phyloP scores from a whole-genome alignment of 371 early-diverging fungal species.

The Rhizopus arrhizus region DNA sequence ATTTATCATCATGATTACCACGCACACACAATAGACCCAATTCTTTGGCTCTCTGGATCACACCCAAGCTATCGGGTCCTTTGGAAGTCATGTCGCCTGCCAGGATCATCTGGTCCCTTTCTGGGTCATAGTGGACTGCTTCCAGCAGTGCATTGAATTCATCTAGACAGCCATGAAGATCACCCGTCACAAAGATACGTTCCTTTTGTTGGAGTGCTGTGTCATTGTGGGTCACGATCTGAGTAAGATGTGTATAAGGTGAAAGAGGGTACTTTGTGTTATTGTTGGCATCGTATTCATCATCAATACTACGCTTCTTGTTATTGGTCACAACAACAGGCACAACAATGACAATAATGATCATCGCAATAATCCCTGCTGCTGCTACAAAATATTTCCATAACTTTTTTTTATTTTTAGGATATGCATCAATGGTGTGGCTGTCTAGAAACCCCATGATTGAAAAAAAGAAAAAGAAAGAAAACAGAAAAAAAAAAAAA shows the following conservation, averaged over 20 bases:
- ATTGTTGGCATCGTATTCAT: too few species aligned
- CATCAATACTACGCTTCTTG: conserved; percentile 3
- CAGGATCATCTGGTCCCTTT: conserved; percentile 60
- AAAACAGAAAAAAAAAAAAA: background rate
- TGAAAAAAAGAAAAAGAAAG: background rate
- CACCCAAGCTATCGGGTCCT: conserved; percentile 69
- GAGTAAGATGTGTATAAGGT: conserved; percentile 45
- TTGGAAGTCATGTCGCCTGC: conserved; percentile 74
- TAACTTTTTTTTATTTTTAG: conserved; percentile 11
- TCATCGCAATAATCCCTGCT: conserved; percentile 27
- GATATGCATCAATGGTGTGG: conserved; percentile 13
- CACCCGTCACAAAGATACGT: conserved; percentile 71
- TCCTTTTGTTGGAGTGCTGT: conserved; percentile 24
- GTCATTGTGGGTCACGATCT: conserved; percentile 24
- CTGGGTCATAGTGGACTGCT: conserved; percentile 42
- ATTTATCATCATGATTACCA: conserved; percentile 81
- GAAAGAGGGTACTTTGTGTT: conserved; percentile 31
- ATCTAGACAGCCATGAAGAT: conserved; percentile 67
- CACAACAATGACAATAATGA: conserved; percentile 38
- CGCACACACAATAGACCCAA: conserved; percentile 65
- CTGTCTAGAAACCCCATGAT: conserved; percentile 17
- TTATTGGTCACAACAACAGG: conserved; percentile 35
- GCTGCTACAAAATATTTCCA: conserved; percentile 25
- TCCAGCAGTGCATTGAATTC: conserved; percentile 58
- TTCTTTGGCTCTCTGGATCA: conserved; percentile 56